Evolutionary conservation across 2,329 filamentous ascomycete species (phyloP).

Genomic region (Fusarium praegraminearum): DNA sequence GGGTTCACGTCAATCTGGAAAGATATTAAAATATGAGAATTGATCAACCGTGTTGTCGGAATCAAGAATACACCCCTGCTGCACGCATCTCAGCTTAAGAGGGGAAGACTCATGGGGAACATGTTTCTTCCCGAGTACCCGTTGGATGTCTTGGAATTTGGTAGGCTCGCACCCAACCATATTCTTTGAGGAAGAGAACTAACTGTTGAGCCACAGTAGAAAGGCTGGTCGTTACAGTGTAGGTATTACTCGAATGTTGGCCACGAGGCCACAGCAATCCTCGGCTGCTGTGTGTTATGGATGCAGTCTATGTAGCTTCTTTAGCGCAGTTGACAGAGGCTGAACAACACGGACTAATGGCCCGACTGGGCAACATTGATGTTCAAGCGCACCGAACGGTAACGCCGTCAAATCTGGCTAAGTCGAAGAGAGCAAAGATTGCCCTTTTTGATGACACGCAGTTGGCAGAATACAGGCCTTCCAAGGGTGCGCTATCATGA

Average conservation of each 20-base stretch:
- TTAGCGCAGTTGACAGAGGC: conserved; percentile 18
- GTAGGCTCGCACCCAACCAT: conserved; percentile 8
- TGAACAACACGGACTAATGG: conserved; percentile 26
- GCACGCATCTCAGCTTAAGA: conserved; percentile 22
- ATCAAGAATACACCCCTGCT: conserved; percentile 25
- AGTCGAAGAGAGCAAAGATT: conserved; percentile 35
- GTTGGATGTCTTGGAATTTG: conserved; percentile 28
- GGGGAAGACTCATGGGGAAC: conserved; percentile 18
- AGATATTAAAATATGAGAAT: conserved; percentile 36
- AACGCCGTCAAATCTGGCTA: conserved; percentile 33
- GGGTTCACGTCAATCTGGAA: conserved; percentile 40
- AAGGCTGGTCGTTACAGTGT: not conserved
- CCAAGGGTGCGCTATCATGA: conserved; percentile 18
- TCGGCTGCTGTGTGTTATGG: not conserved
- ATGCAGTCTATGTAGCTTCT: conserved; percentile 4
- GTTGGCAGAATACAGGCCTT: conserved; percentile 30
- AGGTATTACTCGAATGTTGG: not conserved
- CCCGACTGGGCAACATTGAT: conserved; percentile 17
- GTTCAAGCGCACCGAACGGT: conserved; percentile 28
- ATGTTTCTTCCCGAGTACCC: conserved; percentile 33
- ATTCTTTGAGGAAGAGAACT: conserved; percentile 11
- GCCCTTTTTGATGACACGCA: conserved; percentile 42
- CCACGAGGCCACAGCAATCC: not conserved
- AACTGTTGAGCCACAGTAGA: not conserved
- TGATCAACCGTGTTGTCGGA: conserved; percentile 39